Percentiles rank a stretch among this genome's conserved stretches.
These are phyloP conservation scores for Cochlearia excelsa DNA, from an alignment of 345 rosid genomes.

Conservation along the genomic window DNA sequence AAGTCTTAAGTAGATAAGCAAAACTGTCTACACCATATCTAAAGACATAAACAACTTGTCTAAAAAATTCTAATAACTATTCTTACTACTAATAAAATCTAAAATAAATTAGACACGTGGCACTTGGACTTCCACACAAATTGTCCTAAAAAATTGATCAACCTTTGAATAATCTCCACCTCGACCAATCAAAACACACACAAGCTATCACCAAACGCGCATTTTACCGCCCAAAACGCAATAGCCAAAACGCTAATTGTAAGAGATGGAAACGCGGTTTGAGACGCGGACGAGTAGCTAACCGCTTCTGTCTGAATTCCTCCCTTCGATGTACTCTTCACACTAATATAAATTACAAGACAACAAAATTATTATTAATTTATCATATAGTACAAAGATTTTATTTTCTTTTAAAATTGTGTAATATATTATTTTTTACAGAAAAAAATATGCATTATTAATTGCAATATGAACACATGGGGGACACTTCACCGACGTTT, in stretches of 20 bases:
- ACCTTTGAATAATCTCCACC: too few species aligned
- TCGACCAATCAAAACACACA: too few species aligned
- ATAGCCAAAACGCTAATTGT: constrained; percentile 11
- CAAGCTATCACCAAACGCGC: constrained; percentile 21
- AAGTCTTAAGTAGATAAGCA: too few species aligned
- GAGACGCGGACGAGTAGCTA: constrained; percentile 32
- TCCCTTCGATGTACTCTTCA: constrained; percentile 34
- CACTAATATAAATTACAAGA: constrained; percentile 17
- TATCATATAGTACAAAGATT: background rate
- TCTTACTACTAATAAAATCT: too few species aligned
- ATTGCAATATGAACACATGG: constrained; percentile 22
- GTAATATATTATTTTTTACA: too few species aligned
- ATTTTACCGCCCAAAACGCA: constrained; percentile 17
- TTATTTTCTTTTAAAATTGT: too few species aligned
- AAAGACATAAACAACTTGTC: too few species aligned
- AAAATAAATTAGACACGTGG: too few species aligned
- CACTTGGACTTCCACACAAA: too few species aligned
- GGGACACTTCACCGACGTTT: constrained; percentile 27
- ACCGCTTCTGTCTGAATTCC: constrained; percentile 27
- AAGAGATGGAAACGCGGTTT: constrained; percentile 18
- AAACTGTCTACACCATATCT: too few species aligned
- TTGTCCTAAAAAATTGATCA: too few species aligned
- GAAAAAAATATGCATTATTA: background rate
- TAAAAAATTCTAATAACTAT: too few species aligned
- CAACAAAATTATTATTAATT: background rate